These are phyloP conservation scores for Leccinum variicolor DNA, from an alignment of 768 basidiomycete genomes.

Conservation along the genomic window DNA sequence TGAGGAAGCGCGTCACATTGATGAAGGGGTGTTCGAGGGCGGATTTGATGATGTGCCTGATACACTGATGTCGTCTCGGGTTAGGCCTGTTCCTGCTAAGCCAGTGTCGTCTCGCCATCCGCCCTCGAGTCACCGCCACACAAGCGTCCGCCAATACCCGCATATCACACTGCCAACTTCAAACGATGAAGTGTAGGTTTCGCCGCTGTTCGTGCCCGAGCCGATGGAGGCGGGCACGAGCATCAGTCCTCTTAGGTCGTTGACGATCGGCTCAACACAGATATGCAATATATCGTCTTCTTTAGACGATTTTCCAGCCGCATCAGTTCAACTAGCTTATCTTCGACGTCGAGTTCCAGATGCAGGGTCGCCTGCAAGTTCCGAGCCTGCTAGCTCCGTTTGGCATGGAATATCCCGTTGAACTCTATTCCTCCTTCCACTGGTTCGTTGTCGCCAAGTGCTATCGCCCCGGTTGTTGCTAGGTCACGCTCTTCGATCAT, in stretches of 20 bases:
- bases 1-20: constrained; percentile 34
- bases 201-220: constrained; percentile 47
- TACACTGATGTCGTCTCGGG: constrained; percentile 1
- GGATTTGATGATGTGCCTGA: constrained; percentile 34
- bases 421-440: constrained; percentile 16
- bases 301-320: constrained; percentile 31
- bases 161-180: constrained; percentile 30
- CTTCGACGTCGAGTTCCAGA: constrained; percentile 22
- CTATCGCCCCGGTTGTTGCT: constrained; percentile 9
- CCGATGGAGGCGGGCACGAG: constrained; percentile 51
- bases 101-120: constrained; percentile 11
- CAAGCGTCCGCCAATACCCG: constrained; percentile 28
- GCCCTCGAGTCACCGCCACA: constrained; percentile 8
- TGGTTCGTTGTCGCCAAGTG: constrained; percentile 15
- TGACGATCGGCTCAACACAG: constrained; percentile 2
- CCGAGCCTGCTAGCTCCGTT: constrained; percentile 12
- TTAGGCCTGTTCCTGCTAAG: constrained; percentile 4
- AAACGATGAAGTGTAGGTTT: constrained; percentile 54
- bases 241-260: constrained; percentile 25
- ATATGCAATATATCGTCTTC: constrained; percentile 18
- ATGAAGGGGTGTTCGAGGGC: constrained; percentile 57
- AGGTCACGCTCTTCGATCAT: constrained; percentile 7
- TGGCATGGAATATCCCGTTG: constrained; percentile 41
- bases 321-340: constrained; percentile 31
- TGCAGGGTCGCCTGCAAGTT: constrained; percentile 16